Conservation (phyloP, 192 early-diverging fungal species). For the Pecoramyces ruminantium region DNA sequence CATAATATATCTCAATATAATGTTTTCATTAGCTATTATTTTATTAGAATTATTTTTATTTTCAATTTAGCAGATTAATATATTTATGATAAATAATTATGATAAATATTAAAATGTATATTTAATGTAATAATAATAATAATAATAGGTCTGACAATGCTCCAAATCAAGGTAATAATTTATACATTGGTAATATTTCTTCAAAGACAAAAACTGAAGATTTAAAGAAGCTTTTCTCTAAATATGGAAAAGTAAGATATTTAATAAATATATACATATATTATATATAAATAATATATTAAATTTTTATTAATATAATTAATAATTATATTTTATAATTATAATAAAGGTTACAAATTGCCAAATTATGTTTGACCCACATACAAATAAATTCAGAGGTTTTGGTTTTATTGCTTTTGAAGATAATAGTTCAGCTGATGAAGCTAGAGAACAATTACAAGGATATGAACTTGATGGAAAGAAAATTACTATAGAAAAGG, state of each 20-base stretch:
- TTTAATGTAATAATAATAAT: too few relatives aligned
- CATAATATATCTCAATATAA: too few relatives aligned
- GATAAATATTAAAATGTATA: too few relatives aligned
- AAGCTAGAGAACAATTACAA: not conserved
- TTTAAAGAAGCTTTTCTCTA: not conserved
- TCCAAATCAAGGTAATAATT: not conserved
- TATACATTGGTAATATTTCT: not conserved
- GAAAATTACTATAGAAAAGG: not conserved
- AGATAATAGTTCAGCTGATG: not conserved
- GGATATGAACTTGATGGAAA: not conserved
- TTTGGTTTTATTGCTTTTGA: not conserved
- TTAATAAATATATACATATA: too few relatives aligned
- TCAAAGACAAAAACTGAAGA: not conserved
- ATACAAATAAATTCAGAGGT: not conserved
- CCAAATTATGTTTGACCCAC: not conserved
- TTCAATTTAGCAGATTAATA: too few relatives aligned
- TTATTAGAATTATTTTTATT: too few relatives aligned
- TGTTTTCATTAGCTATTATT: not conserved
- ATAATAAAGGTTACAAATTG: not conserved
- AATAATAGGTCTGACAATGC: not conserved
- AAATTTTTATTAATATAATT: not conserved
- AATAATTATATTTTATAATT: not conserved
- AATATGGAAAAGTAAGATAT: not conserved
- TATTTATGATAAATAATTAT: too few relatives aligned
- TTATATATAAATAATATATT: too few relatives aligned